Percentiles rank a stretch among this genome's conserved stretches.
These are phyloP conservation scores for Suillus lakei DNA, from an alignment of 768 basidiomycete species.

Conservation along the genomic window DNA sequence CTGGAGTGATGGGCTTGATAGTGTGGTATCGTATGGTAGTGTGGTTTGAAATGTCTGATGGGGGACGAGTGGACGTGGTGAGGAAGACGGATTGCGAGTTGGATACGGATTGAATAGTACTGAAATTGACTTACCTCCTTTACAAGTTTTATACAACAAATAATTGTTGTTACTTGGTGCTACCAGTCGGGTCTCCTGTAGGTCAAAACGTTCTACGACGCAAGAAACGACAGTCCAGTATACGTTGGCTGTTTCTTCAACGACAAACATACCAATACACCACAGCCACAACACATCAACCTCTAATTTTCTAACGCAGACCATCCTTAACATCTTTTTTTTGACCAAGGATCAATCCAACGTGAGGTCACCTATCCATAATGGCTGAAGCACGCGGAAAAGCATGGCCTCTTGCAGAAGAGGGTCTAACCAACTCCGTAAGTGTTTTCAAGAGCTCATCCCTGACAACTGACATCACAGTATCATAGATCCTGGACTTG, in stretches of 20 bases:
- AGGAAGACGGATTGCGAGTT: slow-evolving; percentile 63
- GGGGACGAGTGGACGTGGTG: slow-evolving; percentile 57
- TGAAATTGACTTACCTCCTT: slow-evolving; percentile 41
- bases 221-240: neutral
- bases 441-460: slow-evolving; percentile 27
- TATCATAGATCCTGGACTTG: slow-evolving; percentile 84
- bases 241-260: slow-evolving; percentile 7
- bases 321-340: slow-evolving; percentile 2
- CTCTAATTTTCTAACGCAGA: neutral
- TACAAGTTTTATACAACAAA: neutral
- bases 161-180: neutral
- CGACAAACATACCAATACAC: slow-evolving; percentile 5
- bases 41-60: slow-evolving; percentile 54
- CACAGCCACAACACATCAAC: slow-evolving; percentile 5
- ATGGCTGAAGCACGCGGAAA: slow-evolving; percentile 77
- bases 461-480: slow-evolving; percentile 1
- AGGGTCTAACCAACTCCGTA: slow-evolving; percentile 89
- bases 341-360: slow-evolving; percentile 85
- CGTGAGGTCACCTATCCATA: slow-evolving; percentile 73
- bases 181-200: neutral
- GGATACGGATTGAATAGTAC: slow-evolving; percentile 43
- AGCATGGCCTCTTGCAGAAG: slow-evolving; percentile 89
- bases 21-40: slow-evolving; percentile 43
- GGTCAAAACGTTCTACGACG: neutral
- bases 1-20: slow-evolving; percentile 49